Base-by-base conservation (phyloP, 768 basidiomycete genomes). In the Cystobasidium tubakii region DNA sequence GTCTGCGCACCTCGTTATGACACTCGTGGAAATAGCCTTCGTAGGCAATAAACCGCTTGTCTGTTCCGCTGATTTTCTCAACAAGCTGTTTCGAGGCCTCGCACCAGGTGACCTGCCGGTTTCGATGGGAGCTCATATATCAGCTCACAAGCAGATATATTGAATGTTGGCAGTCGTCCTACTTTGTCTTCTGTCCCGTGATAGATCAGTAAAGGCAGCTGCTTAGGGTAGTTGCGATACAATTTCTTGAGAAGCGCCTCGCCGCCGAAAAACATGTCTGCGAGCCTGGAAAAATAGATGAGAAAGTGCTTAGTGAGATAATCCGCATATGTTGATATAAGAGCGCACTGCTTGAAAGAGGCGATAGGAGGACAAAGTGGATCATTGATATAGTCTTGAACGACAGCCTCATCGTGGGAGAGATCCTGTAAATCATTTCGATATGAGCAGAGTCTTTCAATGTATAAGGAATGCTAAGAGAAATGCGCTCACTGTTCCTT, bases 151-250 rank as follows among this genome's bases (percentile, higher is more conserved):
- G 7, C 42, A n/a, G n/a, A n/a, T n/a, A n/a, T n/a, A n/a, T n/a
- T n/a, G n/a, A n/a, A n/a, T n/a, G n/a, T n/a, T n/a, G n/a, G n/a
- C n/a, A n/a, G n/a, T n/a, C n/a, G n/a, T n/a, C n/a, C n/a, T n/a
- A 72, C 77, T 57, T 64, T 62, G 66, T 79, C 79, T 0, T 29
- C 74, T 0, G 57, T 64, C 15, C 79, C 79, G 57, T 79, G 79
- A 0, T 76, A 73, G 55, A 79, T 50, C 31, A 79, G 70, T 1
- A 79, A 33, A 0, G 79, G 78, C 0, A 77, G 29, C 13, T 43
- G 15, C 0, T 39, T 27, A 0, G 75, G 77, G 75, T 67, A 79
- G n/a, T 65, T 31, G 31, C 29, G 33, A 31, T 73, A 78, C 21
- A 60, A 73, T 2, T 31, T 6, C 7, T 36, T 25, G 27, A 77